Percentiles rank a stretch among this genome's conserved stretches.
Conservation (phyloP, 495 filamentous ascomycete species). For the Neurospora sp. region DNA sequence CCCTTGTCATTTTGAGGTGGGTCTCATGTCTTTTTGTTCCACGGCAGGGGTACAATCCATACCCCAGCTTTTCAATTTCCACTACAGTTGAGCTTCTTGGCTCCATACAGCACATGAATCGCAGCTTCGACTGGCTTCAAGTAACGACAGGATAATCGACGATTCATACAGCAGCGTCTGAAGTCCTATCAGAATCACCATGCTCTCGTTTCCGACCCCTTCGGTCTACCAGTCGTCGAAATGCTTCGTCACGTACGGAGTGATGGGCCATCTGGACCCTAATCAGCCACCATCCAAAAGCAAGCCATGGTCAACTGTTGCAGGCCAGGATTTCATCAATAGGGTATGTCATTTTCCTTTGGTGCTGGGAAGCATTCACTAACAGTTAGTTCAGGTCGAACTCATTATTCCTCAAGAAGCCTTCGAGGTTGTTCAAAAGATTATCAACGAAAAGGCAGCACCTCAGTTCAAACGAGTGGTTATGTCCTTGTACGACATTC, state of each 20-base stretch:
- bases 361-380: background rate
- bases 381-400: constrained; percentile 46
- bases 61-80: background rate
- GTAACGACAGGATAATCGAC: background rate
- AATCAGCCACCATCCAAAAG: constrained; percentile 61
- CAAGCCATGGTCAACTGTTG: constrained; percentile 61
- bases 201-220: constrained; percentile 49
- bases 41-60: background rate
- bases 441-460: constrained; percentile 30
- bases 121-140: background rate
- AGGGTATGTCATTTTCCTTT: constrained; percentile 40
- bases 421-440: constrained; percentile 46
- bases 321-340: constrained; percentile 62
- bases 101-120: background rate
- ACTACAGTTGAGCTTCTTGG: background rate
- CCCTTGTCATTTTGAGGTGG: background rate
- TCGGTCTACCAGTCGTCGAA: constrained; percentile 54
- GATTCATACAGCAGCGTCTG: background rate
- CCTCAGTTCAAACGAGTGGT: constrained; percentile 59
- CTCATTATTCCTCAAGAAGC: constrained; percentile 62
- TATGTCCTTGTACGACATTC: constrained; percentile 60
- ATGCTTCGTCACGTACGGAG: constrained; percentile 60
- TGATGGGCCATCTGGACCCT: constrained; percentile 55
- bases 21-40: accelerated
- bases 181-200: constrained; percentile 13